phyloP scores from a whole-genome alignment of 1,284 basidiomycete species.

The Pholiota adiposa region DNA sequence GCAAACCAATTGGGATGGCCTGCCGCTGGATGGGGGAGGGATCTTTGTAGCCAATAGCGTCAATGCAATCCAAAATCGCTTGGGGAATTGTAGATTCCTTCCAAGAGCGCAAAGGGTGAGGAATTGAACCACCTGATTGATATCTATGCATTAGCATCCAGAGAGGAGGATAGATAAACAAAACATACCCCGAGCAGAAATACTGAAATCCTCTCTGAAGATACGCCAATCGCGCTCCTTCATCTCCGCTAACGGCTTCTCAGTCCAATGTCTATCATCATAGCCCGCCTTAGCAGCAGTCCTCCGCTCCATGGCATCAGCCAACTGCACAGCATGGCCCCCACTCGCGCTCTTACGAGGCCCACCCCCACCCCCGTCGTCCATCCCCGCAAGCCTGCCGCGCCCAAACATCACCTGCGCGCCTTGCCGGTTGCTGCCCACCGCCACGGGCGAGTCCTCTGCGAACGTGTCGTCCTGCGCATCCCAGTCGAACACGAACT shows the following conservation, averaged over 20 bases:
- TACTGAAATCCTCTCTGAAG: slow-evolving; percentile 98
- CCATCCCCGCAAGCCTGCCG: slow-evolving; percentile 84
- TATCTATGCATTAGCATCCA: slow-evolving; percentile 10
- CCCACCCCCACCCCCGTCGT: slow-evolving; percentile 64
- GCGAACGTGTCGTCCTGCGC: slow-evolving; percentile 89
- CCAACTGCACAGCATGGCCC: slow-evolving; percentile 55
- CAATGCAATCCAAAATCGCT: slow-evolving; percentile 83
- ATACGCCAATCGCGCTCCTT: slow-evolving; percentile 99
- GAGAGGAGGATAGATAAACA: background rate
- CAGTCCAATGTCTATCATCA: slow-evolving; percentile 96
- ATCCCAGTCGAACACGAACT: slow-evolving; percentile 99
- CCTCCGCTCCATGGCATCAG: slow-evolving; percentile 81
- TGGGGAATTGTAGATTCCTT: slow-evolving; percentile 84
- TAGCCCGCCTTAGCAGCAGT: slow-evolving; percentile 81
- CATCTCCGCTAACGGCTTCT: slow-evolving; percentile 95
- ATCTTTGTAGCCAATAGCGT: slow-evolving; percentile 93
- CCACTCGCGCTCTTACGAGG: slow-evolving; percentile 35
- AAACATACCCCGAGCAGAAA: slow-evolving; percentile 80
- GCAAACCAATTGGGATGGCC: slow-evolving; percentile 96
- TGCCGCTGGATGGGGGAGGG: slow-evolving; percentile 97
- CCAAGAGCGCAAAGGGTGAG: slow-evolving; percentile 93
- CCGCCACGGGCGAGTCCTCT: slow-evolving; percentile 65
- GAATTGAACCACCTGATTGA: slow-evolving; percentile 85
- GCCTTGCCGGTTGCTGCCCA: slow-evolving; percentile 71
- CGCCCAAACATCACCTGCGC: slow-evolving; percentile 88